Percentiles rank a stretch among this genome's conserved stretches.
Conservation (phyloP, 306 rosid genomes). For the Glycyrrhiza uralensis region DNA sequence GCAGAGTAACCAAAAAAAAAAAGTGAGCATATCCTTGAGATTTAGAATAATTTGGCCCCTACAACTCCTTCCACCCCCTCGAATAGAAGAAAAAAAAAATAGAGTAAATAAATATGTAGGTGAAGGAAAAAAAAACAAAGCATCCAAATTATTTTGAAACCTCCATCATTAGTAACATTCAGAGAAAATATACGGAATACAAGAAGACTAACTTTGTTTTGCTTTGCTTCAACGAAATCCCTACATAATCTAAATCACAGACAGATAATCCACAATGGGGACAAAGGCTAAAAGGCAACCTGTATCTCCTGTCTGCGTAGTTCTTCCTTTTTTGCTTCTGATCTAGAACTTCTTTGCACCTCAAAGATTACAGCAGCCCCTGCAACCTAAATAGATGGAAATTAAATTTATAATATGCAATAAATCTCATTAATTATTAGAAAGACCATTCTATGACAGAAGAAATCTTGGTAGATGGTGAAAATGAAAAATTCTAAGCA, state of each 20-base stretch:
- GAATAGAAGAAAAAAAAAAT: neutral
- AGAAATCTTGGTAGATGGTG: neutral
- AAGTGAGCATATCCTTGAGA: neutral
- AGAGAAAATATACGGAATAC: neutral
- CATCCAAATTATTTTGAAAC: conserved; percentile 16
- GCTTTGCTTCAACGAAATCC: conserved; percentile 13
- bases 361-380: conserved; percentile 44
- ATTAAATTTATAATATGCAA: neutral
- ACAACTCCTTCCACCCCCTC: neutral
- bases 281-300: conserved; percentile 27
- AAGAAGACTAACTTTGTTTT: neutral
- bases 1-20: conserved; percentile 30
- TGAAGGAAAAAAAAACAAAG: neutral
- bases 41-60: conserved; percentile 6
- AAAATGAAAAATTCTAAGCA: neutral
- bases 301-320: conserved; percentile 37
- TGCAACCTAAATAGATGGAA: conserved; percentile 38
- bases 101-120: neutral
- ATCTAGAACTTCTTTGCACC: conserved; percentile 49
- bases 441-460: conserved; percentile 1
- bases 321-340: conserved; percentile 52
- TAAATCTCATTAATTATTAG: neutral
- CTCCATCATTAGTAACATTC: neutral
- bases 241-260: conserved; percentile 9
- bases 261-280: neutral